Percentiles rank a stretch among this genome's conserved stretches.
These are phyloP conservation scores for Gastrolobium villosum DNA, from an alignment of 306 rosid species.

Conservation along the genomic window DNA sequence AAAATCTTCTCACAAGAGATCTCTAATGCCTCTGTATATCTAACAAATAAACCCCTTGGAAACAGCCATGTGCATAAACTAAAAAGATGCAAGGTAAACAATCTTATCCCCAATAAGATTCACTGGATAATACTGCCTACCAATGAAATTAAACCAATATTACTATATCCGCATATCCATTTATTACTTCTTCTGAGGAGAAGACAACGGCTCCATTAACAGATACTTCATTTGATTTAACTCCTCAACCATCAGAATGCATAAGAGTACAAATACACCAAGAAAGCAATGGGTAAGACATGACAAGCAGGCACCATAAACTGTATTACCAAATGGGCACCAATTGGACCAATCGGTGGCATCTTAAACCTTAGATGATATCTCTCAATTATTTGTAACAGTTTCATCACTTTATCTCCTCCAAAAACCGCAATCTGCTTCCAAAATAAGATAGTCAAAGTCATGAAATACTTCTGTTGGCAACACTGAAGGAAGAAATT, in stretches of 20 bases:
- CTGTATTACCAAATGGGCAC: slow-evolving; percentile 76
- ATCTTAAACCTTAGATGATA: slow-evolving; percentile 64
- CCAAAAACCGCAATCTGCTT: slow-evolving; percentile 86
- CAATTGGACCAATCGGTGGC: slow-evolving; percentile 96
- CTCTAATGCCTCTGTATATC: background rate
- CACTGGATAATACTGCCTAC: background rate
- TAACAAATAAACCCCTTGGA: background rate
- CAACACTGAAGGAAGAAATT: slow-evolving; percentile 24
- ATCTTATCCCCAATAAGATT: slow-evolving; percentile 35
- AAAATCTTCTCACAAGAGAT: background rate
- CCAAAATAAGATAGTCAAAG: slow-evolving; percentile 38
- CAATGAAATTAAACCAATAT: slow-evolving; percentile 19
- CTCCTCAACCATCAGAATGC: slow-evolving; percentile 11
- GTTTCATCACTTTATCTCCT: slow-evolving; percentile 70
- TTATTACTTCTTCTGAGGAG: slow-evolving; percentile 14
- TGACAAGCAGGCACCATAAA: slow-evolving; percentile 35
- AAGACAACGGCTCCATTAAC: background rate
- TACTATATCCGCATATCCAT: background rate
- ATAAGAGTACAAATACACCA: background rate
- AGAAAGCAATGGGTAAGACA: slow-evolving; percentile 24
- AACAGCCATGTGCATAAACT: slow-evolving; percentile 11
- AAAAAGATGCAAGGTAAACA: slow-evolving; percentile 21
- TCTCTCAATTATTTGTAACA: slow-evolving; percentile 74
- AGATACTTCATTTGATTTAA: slow-evolving; percentile 19
- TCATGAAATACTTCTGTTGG: slow-evolving; percentile 13